Conservation (phyloP, 164 flowering plant species). For the Cinnamomum chago region DNA sequence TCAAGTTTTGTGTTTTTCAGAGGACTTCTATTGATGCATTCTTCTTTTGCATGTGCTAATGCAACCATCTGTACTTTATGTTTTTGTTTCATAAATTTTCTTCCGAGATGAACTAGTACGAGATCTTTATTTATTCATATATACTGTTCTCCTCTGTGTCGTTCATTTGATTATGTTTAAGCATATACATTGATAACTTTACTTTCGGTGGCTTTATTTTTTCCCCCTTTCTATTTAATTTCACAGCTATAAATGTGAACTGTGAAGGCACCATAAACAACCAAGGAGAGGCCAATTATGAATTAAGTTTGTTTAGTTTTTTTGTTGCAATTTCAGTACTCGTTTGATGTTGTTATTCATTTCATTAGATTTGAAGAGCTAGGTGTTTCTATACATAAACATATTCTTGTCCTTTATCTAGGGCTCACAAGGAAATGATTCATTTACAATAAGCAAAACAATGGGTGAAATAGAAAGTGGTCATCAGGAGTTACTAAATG, state of each 20-base stretch:
- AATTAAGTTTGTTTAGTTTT: not conserved
- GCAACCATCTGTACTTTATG: not conserved
- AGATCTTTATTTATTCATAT: too few relatives aligned
- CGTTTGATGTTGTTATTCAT: not conserved
- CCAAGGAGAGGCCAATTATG: not conserved
- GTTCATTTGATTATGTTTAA: not conserved
- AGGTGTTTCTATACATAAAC: not conserved
- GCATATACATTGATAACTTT: not conserved
- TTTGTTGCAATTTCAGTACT: not conserved
- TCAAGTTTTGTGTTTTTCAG: not conserved
- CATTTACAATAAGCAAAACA: slow-evolving; percentile 69
- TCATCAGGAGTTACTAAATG: slow-evolving; percentile 72
- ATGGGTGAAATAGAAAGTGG: slow-evolving; percentile 60
- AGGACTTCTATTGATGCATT: not conserved
- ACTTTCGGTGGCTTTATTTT: not conserved
- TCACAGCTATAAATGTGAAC: too few relatives aligned
- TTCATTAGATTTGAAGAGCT: not conserved
- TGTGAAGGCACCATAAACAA: too few relatives aligned
- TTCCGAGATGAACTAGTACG: not conserved
- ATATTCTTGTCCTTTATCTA: slow-evolving; percentile 6
- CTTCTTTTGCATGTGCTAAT: not conserved
- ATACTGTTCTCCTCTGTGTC: not conserved
- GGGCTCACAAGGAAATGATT: slow-evolving; percentile 52
- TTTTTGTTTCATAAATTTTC: too few relatives aligned
- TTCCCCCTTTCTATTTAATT: too few relatives aligned